These are phyloP conservation scores for Rhizopogon parksii DNA, from an alignment of 1,284 basidiomycete species.

Conservation along the genomic window DNA sequence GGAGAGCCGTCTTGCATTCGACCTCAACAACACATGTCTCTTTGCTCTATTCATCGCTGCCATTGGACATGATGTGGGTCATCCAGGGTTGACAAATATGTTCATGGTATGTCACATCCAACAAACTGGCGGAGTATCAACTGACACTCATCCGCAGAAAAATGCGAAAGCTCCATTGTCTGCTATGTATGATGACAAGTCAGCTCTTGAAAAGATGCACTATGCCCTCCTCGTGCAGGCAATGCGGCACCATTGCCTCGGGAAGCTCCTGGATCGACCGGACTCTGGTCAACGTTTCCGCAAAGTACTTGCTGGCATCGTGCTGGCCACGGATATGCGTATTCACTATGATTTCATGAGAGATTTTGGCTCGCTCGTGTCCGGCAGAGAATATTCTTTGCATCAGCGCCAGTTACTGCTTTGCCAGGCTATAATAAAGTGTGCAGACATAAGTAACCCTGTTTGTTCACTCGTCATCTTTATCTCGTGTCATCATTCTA, in stretches of 20 bases:
- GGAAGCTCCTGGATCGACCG: conserved; percentile 52
- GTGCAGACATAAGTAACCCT: conserved; percentile 94
- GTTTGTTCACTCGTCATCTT: conserved; percentile 41
- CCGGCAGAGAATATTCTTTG: conserved; percentile 35
- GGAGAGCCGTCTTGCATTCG: conserved; percentile 41
- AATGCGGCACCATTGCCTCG: conserved; percentile 75
- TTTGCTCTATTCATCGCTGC: conserved; percentile 83
- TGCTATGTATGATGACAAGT: conserved; percentile 81
- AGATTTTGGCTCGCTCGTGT: conserved; percentile 45
- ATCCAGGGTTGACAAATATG: conserved; percentile 85
- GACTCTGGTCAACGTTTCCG: conserved; percentile 51
- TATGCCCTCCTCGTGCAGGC: conserved; percentile 77
- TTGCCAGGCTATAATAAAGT: conserved; percentile 91
- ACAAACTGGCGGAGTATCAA: neutral
- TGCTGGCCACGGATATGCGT: conserved; percentile 91
- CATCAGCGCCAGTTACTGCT: conserved; percentile 59
- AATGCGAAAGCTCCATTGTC: conserved; percentile 87
- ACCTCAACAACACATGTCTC: conserved; percentile 62
- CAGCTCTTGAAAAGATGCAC: conserved; percentile 91
- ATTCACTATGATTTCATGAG: conserved; percentile 83
- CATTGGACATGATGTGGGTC: conserved; percentile 92
- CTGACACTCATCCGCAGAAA: conserved; percentile 50
- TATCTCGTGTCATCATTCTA: conserved; percentile 5
- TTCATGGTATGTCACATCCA: conserved; percentile 69
- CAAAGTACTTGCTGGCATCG: conserved; percentile 68